Evolutionary conservation across 352 stramenopile species (phyloP), one percentile per base, ranked within the genome.

Genomic region (Phytophthora syringae): DNA sequence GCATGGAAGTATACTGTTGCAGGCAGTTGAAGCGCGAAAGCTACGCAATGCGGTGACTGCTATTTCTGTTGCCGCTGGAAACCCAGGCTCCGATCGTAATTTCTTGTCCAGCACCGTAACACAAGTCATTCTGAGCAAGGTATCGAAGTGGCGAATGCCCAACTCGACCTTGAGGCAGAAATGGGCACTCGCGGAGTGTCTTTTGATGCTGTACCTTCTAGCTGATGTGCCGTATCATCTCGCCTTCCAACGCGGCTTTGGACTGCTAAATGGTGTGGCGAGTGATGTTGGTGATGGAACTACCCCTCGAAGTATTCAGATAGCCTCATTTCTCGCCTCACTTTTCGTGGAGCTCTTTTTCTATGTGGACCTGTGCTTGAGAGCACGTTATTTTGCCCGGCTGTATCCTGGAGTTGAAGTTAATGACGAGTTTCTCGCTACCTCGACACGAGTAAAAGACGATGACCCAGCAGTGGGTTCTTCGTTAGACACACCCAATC

Each of bases 261-360:
- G 77, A 1, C 50, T 86, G 12, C 22, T 82, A 10, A 84, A 86
- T 49, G 48, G 66, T 7, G 24, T 67, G 6, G 27, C 51, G 0
- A 25, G 57, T 1, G 16, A 47, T 13, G 43, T 53, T 4, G 60
- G 52, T 9, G 58, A 67, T 21, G 77, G 70, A 5, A 73, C 78
- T 0, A 80, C 84, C 13, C 72, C 78, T 6, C 49, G 67, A 15
- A 45, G 28, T 7, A 52, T 88, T 32, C 80, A 90, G 47, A 15
- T 72, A 18, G 25, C 67, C 3, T 58, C 59, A 22, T 92, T 88
- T 48, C 48, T 67, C 7, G 25, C 67, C 2, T 52, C 72, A 2
- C 9, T 83, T 1, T n/a, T 70, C 0, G 55, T 89, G 5, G 84
- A 92, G 53, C 25, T 80, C 0, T 90, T 92, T 54, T 92, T 90